Conservation (phyloP, 2,329 filamentous ascomycete species). For the Colletotrichum scovillei region DNA sequence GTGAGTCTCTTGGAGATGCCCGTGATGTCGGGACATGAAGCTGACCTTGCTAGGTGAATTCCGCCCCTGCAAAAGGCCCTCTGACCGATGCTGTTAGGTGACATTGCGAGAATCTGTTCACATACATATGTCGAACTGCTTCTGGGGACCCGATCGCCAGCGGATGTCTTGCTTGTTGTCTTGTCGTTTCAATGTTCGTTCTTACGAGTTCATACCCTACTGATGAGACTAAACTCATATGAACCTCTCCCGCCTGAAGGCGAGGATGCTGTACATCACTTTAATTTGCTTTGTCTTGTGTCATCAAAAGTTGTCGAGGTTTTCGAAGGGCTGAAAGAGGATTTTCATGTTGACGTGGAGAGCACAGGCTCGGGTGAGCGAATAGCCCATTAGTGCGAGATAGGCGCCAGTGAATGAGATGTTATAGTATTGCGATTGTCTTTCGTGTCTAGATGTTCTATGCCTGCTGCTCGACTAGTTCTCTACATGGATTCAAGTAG, state of each 20-base stretch:
- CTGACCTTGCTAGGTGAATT: background rate
- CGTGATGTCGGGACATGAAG: background rate
- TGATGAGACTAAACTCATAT: background rate
- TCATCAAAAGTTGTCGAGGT: background rate
- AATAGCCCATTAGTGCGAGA: too few species aligned
- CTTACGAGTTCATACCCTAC: conserved; percentile 22
- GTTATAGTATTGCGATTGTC: too few species aligned
- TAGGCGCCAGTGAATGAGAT: too few species aligned
- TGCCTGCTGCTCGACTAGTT: too few species aligned
- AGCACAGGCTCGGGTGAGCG: background rate
- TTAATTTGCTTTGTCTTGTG: background rate
- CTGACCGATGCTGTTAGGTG: background rate
- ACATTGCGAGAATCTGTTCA: background rate
- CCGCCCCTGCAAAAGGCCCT: background rate
- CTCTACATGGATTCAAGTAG: too few species aligned
- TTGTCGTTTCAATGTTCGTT: background rate
- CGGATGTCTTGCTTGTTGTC: background rate
- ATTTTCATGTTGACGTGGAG: background rate
- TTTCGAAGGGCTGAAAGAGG: background rate
- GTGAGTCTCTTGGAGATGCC: background rate
- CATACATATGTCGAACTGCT: background rate
- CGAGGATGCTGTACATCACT: conserved; percentile 9
- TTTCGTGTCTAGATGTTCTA: too few species aligned
- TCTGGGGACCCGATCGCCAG: background rate
- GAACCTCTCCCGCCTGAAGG: background rate